Evolutionary conservation across 2,329 filamentous ascomycete genomes (phyloP).

Genomic region (Aureobasidium pullulans): DNA sequence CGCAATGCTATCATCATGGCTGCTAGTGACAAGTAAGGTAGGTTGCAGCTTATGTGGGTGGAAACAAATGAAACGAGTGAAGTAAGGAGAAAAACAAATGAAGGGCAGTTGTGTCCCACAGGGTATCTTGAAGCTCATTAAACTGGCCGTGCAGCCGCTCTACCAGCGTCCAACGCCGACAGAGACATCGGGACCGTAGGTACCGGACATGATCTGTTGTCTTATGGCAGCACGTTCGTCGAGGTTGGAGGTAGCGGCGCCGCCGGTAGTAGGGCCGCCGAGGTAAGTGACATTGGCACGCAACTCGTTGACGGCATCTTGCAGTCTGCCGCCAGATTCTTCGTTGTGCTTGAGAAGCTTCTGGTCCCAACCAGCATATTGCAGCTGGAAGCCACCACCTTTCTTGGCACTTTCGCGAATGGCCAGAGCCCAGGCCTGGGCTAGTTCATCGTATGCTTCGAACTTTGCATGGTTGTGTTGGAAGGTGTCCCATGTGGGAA

Average conservation of each 20-base stretch:
- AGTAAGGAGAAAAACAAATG: neutral
- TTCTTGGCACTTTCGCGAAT: conserved; percentile 86
- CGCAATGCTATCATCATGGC: conserved; percentile 9
- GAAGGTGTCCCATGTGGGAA: conserved; percentile 86
- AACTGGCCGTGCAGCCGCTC: conserved; percentile 15
- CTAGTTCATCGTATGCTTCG: conserved; percentile 92
- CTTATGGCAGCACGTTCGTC: conserved; percentile 41
- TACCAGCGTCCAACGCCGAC: conserved; percentile 52
- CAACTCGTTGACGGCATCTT: conserved; percentile 71
- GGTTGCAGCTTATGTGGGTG: neutral
- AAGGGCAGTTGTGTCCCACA: conserved; percentile 6
- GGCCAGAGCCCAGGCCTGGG: conserved; percentile 85
- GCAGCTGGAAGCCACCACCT: conserved; percentile 80
- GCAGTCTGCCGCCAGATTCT: conserved; percentile 72
- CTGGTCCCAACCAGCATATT: conserved; percentile 89
- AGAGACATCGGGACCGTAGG: conserved; percentile 44
- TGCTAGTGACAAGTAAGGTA: conserved; percentile 4
- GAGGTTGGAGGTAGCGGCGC: conserved; percentile 20
- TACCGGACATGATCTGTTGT: conserved; percentile 36
- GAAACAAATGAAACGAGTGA: conserved; percentile 7
- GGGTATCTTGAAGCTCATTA: conserved; percentile 12
- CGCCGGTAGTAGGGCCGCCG: conserved; percentile 16
- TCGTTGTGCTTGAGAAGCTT: conserved; percentile 81
- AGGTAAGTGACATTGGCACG: conserved; percentile 44
- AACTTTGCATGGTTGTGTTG: conserved; percentile 90